Base-by-base conservation (phyloP, 345 rosid genomes). In the Combretum micranthum region DNA sequence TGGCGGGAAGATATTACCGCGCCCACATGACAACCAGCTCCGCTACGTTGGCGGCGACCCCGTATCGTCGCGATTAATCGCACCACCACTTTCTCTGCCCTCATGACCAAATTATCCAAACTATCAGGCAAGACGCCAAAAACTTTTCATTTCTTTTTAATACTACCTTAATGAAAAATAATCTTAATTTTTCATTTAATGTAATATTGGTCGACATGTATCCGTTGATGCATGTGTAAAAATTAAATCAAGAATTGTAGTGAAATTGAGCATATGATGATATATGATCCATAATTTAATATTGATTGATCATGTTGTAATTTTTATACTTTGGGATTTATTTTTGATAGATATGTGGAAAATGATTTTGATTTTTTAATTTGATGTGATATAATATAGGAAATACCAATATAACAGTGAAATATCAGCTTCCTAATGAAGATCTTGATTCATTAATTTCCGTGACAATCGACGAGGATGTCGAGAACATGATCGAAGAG, bases 401-500 rank as follows among this genome's bases (percentile, higher is more conserved):
- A 42, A 73, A 67, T 46, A 63, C 66, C 56, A 76, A 82, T 68
- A 47, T 93, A 47, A 83, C 73, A 21, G 89, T 93, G 39, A 93
- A 93, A 78, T 93, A 93, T 60, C 97, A 93, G 77, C 85, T 93
- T 16, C 99, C 97, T 13, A 88, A 86, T 61, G 97, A 93, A 57
- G 97, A 93, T 79, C 96, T 93, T 18, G 97, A 93, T 69, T 87
- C 96, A 53, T 76, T 88, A 75, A 93, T 93, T 47, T 86, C 99
- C 9, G 94, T 93, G 58, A 80, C 94, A 4, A 88, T 89, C 18
- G 99, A 93, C 37, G 99, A 93, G 71, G 99, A 93, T 62, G 77
- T 86, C 10, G 97, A 93, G 61, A 93, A 93, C 83, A 88, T 93
- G 99, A 85, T 93, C 75, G 99, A 93, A 4, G 99, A 93, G 59